These are phyloP conservation scores for Leucogyrophana mollusca DNA, from an alignment of 768 basidiomycete genomes.

Conservation along the genomic window DNA sequence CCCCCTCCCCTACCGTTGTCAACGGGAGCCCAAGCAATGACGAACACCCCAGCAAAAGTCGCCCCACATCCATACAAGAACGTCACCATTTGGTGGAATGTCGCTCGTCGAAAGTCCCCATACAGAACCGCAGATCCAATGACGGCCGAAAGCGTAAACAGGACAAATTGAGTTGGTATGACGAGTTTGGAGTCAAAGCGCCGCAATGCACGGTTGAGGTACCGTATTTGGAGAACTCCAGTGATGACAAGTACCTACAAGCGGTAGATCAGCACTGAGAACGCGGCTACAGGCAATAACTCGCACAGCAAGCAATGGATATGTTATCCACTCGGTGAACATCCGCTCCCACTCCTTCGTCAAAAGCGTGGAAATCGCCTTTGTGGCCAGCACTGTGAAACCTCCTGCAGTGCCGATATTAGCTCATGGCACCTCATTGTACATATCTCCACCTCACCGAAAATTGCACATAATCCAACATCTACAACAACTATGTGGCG, in stretches of 20 bases:
- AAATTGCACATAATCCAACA: constrained; percentile 83
- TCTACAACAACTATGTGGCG: constrained; percentile 77
- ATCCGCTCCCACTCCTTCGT: constrained; percentile 76
- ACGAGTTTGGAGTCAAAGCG: constrained; percentile 94
- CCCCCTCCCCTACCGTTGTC: constrained; percentile 24
- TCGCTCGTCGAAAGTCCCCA: constrained; percentile 84
- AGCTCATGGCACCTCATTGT: constrained; percentile 44
- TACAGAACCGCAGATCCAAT: constrained; percentile 92
- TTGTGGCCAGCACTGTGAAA: constrained; percentile 92
- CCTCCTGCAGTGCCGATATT: constrained; percentile 51
- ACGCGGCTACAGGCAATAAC: not conserved
- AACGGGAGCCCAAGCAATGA: constrained; percentile 70
- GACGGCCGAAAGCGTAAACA: constrained; percentile 92
- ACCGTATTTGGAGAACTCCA: constrained; percentile 81
- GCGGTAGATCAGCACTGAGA: constrained; percentile 9
- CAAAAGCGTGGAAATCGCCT: constrained; percentile 85
- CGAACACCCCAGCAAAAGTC: constrained; percentile 88
- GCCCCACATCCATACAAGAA: constrained; percentile 86
- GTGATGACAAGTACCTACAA: constrained; percentile 65
- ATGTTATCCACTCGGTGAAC: constrained; percentile 80
- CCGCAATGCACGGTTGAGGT: constrained; percentile 86
- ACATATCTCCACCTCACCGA: constrained; percentile 61
- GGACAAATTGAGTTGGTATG: constrained; percentile 92
- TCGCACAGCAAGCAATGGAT: constrained; percentile 67
- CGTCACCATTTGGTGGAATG: constrained; percentile 78